These are phyloP conservation scores for Eurotiales sp. DNA, from an alignment of 2,329 filamentous ascomycete genomes.

Conservation along the genomic window DNA sequence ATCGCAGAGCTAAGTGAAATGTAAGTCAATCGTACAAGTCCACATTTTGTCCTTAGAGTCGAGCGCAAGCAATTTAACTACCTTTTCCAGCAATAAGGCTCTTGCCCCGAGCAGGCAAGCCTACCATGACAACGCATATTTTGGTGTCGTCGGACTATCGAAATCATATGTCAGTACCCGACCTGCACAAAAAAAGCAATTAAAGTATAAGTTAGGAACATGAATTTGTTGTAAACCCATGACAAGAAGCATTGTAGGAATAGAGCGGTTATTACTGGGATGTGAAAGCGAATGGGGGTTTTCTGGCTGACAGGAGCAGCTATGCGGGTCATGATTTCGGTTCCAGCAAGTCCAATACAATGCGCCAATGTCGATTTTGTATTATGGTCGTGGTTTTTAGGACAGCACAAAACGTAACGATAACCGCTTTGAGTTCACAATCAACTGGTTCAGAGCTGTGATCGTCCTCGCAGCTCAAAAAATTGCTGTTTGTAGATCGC, in stretches of 20 bases:
- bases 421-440: background rate
- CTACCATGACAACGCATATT: constrained; percentile 99
- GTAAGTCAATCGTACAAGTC: background rate
- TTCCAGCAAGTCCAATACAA: background rate
- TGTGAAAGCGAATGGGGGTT: constrained; percentile 21
- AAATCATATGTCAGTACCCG: background rate
- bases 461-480: constrained; percentile 6
- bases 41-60: background rate
- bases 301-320: constrained; percentile 8
- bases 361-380: background rate
- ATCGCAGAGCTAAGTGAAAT: constrained; percentile 68
- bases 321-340: constrained; percentile 8
- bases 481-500: constrained; percentile 2
- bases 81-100: constrained; percentile 97
- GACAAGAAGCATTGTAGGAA: background rate
- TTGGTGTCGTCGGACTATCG: constrained; percentile 90
- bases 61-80: constrained; percentile 40
- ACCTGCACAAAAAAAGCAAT: background rate
- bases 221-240: background rate
- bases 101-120: constrained; percentile 91
- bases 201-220: background rate
- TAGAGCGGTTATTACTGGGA: constrained; percentile 22
- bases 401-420: background rate
- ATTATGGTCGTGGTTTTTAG: no score
- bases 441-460: background rate